phyloP scores from a whole-genome alignment of 1,284 basidiomycete genomes.

The Microbotryum intermedium region DNA sequence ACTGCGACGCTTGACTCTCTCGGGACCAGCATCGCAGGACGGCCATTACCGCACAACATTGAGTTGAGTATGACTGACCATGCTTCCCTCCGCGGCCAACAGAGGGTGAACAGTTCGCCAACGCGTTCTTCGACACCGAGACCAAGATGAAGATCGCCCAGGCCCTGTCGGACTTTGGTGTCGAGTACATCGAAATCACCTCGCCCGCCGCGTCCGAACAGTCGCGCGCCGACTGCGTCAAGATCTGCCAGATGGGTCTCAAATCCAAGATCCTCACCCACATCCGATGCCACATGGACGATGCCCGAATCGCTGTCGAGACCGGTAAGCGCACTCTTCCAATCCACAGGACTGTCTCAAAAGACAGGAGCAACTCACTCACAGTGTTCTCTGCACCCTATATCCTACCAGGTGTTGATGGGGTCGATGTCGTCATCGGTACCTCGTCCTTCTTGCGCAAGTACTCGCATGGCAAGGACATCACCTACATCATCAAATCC shows the following conservation, averaged over 20 bases:
- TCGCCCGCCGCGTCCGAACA: conserved; percentile 97
- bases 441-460: conserved; percentile 98
- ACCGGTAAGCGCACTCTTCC: conserved; percentile 57
- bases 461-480: conserved; percentile 99
- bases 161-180: conserved; percentile 90
- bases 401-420: conserved; percentile 79
- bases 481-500: conserved; percentile 96
- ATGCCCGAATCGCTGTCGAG: conserved; percentile 96
- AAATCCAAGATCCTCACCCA: conserved; percentile 97
- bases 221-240: conserved; percentile 88
- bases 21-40: too few species aligned
- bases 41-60: too few species aligned
- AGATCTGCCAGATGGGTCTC: conserved; percentile 97
- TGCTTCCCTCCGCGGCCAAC: conserved; percentile 1
- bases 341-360: background rate
- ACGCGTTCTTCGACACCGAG: conserved; percentile 98
- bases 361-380: background rate
- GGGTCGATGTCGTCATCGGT: conserved; percentile 98
- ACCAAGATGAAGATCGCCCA: conserved; percentile 99
- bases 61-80: too few species aligned
- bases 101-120: conserved; percentile 99
- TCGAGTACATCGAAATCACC: conserved; percentile 99
- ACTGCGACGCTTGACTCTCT: too few species aligned
- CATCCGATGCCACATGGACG: conserved; percentile 99
- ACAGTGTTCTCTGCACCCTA: background rate